Evolutionary conservation across 805 yeast genomes (phyloP), one percentile per base, ranked within the genome.

Genomic region (Sungouiella blattae): DNA sequence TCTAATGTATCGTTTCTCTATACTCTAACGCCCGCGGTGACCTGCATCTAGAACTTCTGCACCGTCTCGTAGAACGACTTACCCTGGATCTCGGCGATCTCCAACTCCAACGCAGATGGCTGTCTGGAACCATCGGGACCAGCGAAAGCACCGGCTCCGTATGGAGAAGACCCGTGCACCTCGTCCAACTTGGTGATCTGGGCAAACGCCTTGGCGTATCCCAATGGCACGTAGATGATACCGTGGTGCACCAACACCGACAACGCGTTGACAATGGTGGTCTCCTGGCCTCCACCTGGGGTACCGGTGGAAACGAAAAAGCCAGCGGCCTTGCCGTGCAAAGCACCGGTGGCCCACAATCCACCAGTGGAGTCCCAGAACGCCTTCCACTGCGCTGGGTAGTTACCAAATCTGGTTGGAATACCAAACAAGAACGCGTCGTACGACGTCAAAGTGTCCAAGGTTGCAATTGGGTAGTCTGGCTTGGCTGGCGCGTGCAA

Each of bases 91-190:
- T 34, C 29, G 15, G 50, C 48, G 26, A 47, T 43, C 45, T 46
- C 47, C 52, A 46, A 46, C 45, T 47, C 52, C 47, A 47, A 46
- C n/a, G 40, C 37, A 30, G 47, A 37, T 21, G 50, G 50, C 28
- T 30, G 31, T 43, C 52, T 47, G 24, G 52, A 46, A 12, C 52
- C 52, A 30, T 46, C 50, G 5, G 40, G 36, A 9, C 50, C 50
- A 14, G 52, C 50, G 22, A 46, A 46, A 17, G 47, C 21, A 11
- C 52, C 52, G 5, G 52, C 52, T 22, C 52, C 52, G 31, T 37
- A 47, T 11, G 52, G 50, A 27, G 52, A 47, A 11, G 41, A 25
- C 6, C 52, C 52, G 35, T 45, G 50, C 29, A 41, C 38, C 42
- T 45, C 50, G 20, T 35, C 32, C 48, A 45, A 29, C 42, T 41